Base-by-base conservation (phyloP, 2,329 filamentous ascomycete genomes). In the Trichophyton verrucosum region DNA sequence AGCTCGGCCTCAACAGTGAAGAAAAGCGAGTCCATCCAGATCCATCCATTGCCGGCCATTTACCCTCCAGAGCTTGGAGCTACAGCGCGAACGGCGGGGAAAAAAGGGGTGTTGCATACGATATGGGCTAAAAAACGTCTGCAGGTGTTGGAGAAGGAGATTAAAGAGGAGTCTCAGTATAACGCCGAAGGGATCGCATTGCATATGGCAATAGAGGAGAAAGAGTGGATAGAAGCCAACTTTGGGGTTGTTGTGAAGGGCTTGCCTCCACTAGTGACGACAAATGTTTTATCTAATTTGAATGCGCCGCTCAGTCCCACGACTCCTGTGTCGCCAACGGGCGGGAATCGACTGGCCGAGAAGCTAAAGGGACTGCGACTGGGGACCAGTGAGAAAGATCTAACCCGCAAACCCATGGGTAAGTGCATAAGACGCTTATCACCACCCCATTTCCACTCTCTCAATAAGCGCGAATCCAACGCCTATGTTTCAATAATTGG, bases 81-180 rank as follows among this genome's bases (percentile, higher is more conserved):
- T 2, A 86, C 83, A 22, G 82, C 83, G 11, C 79, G 82, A 24
- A 78, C 84, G 17, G 82, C 85, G 0, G 88, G 89, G 5, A 85
- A 86, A 67, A 87, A 89, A 64, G 91, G 91, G 1, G 89, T 95
- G 1, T 75, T 96, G 62, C 91, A 95, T 70, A 95, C 89, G 1
- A 84, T 92, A 61, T 96, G 91, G 90, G 91, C 89, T 17, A 91
- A 91, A 77, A 86, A 88, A 72, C 80, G 91, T 47, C 76, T 96
- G 22, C 83, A 84, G 36, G 85, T 88, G 64, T 77, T 96, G 56
- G 83, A 90, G 58, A 80, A 80, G 61, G 91, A 96, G 76, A 92
- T 95, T 66, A 83, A 82, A 8, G 77, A 78, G 6, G 91, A 95
- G 76, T 81, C 86, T 69, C 81, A 81, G 66, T 77, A 80, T 64